Base-by-base conservation (phyloP, 352 stramenopile species). In the Phytophthora litchii region DNA sequence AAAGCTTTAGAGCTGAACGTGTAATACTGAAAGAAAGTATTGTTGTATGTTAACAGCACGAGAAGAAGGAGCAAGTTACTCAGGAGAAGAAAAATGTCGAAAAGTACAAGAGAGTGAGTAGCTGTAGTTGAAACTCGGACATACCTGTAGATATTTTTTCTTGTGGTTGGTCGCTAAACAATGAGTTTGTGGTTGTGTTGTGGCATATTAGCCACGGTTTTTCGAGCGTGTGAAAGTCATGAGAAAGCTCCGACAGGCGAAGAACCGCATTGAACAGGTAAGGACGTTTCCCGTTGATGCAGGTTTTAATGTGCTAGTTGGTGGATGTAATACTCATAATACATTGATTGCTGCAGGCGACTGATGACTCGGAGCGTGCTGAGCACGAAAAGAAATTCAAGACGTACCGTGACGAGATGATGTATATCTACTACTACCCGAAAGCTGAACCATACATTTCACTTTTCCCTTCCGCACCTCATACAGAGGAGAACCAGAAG, bases 191-290 rank as follows among this genome's bases (percentile, higher is more conserved):
- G 23, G 23, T 27, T 64, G 21, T 31, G 1, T 46, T 36, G 13
- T 47, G 12, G 5, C 23, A 43, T 35, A 23, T 3, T 47, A 92
- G 83, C 78, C 83, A 5, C 81, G 83, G 3, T 93, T 93, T 60
- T 89, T 93, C 34, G 83, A 93, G 52, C 83, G 83, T 40, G 80
- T 93, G 38, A 93, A 93, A 67, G 67, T 93, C 34, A 91, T 91
- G 81, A 81, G 83, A 23, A 93, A 91, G 64, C 60, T 93, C 46
- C 76, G 80, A 43, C 78, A 91, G 44, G 65, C 73, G 4, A 76
- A 90, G 44, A 65, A 52, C 0, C 59, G 68, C 6, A 40, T 89
- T 37, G 76, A 89, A 12, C 60, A 83, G 48, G 80, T 87, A 42
- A 51, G 38, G 27, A 32, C 29, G 3, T 16, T 34, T 58, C 3